Base-by-base conservation (phyloP, 805 yeast species). In the Kurtzmaniella cleridarum region DNA sequence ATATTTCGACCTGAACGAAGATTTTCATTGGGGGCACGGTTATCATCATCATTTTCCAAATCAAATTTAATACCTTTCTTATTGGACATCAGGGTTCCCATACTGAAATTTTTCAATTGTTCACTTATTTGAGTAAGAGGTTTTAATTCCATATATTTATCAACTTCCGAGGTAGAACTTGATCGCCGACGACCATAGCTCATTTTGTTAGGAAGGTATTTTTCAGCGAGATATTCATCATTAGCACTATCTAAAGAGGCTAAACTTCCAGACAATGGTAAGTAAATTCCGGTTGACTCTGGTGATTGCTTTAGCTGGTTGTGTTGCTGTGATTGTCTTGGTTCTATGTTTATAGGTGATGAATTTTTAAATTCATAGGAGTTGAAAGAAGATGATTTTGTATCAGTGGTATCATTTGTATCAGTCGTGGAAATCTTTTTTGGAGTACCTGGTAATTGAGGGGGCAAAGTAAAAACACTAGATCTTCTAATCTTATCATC, bases 231-330 rank as follows among this genome's bases (percentile, higher is more conserved):
- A 42, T 70, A 75, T 38, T 78, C 83, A 47, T 78, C 73, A 52
- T 81, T 79, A 42, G 76, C 72, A 54, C 89, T 79, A 51, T 81
- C 89, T 52, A 84, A 62, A 0, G 90, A 83, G 1, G 91, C 91
- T 66, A 82, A 83, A 44, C 89, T 81, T 31, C 84, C 85, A 44
- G 78, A 81, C 12, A 81, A 65, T 0, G 87, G 87, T 30, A 83
- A 63, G 20, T 81, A 74, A 40, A 82, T 79, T 32, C 84, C 73
- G 20, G 95, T 93, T 1, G 95, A 87, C 24, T 67, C 66, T 23
- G 67, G 42, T 27, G 54, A 41, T 10, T 43, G 50, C 15, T 42
- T 20, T 20, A 5, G 24, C 24, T 20, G 24, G 8, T 5, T 20
- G n/a, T n/a, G n/a, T 20, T 20, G 24, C 24, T 20, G 24, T 5